Conservation (phyloP, 441 rosid species). For the Erysimum pusillum region DNA sequence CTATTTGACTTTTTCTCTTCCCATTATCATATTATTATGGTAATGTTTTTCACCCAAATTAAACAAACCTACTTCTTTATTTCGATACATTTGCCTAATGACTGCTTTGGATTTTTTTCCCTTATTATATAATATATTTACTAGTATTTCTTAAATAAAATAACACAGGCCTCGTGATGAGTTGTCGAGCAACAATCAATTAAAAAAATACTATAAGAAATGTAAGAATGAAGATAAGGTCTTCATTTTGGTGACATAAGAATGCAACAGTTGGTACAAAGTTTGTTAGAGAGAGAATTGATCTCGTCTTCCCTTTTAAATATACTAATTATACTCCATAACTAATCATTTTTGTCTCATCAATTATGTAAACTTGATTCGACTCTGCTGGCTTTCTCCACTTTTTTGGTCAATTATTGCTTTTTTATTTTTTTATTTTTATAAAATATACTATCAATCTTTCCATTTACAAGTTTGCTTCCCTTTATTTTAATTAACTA, state of each 20-base stretch:
- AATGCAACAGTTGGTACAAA: conserved; percentile 35
- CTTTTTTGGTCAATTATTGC: conserved; percentile 30
- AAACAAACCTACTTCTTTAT: no score
- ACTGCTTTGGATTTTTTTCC: not conserved
- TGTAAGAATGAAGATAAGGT: conserved; percentile 37
- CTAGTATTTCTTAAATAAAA: not conserved
- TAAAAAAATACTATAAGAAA: not conserved
- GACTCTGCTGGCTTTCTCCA: conserved; percentile 39
- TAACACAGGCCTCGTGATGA: conserved; percentile 28
- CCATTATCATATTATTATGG: not conserved
- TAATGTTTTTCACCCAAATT: not conserved
- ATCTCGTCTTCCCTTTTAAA: conserved; percentile 31
- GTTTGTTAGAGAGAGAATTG: conserved; percentile 40
- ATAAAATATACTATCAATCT: not conserved
- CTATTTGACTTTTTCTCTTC: no score
- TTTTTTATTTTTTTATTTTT: no score
- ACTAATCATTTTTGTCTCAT: conserved; percentile 24
- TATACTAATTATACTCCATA: conserved; percentile 15
- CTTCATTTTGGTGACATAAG: conserved; percentile 36
- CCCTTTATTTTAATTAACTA: not conserved
- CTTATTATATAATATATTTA: not conserved
- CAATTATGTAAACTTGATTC: not conserved
- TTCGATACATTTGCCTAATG: not conserved
- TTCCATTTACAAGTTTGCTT: conserved; percentile 5
- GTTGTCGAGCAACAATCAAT: conserved; percentile 29